phyloP scores from a whole-genome alignment of 169 alveolate genomes.

The Eimeria maxima region DNA sequence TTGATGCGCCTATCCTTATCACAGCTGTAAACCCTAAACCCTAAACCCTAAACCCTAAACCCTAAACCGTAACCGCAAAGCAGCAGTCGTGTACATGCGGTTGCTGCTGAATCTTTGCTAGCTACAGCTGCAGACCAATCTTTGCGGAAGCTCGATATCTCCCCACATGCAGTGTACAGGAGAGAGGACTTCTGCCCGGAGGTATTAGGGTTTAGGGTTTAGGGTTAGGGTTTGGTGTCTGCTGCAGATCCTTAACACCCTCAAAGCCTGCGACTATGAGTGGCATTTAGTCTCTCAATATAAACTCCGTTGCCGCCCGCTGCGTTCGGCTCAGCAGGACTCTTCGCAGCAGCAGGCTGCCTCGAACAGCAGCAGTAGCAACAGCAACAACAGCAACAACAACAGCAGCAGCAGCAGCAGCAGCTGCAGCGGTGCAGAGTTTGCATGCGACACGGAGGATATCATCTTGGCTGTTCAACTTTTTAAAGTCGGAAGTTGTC shows the following conservation, averaged over 20 bases:
- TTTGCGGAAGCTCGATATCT: too few species aligned
- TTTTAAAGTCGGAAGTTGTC: conserved; percentile 76
- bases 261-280: conserved; percentile 84
- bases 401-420: conserved; percentile 67
- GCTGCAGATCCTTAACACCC: conserved; percentile 82
- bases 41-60: conserved; percentile 37
- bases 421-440: not conserved
- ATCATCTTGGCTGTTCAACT: conserved; percentile 76
- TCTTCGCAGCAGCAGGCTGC: not conserved
- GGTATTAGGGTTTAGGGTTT: too few species aligned
- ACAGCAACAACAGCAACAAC: conserved; percentile 34
- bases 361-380: not conserved
- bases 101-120: not conserved
- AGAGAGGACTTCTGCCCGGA: too few species aligned
- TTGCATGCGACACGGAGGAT: conserved; percentile 58
- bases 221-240: not conserved
- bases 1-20: conserved; percentile 79
- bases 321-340: conserved; percentile 20
- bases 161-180: too few species aligned
- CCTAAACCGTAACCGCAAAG: not conserved
- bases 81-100: not conserved
- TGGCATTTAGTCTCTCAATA: conserved; percentile 82
- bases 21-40: conserved; percentile 78
- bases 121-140: too few species aligned
- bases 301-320: conserved; percentile 83